Percentiles rank a stretch among this genome's conserved stretches.
phyloP scores from a whole-genome alignment of 2,329 filamentous ascomycete genomes.

The Xylaria sp. region DNA sequence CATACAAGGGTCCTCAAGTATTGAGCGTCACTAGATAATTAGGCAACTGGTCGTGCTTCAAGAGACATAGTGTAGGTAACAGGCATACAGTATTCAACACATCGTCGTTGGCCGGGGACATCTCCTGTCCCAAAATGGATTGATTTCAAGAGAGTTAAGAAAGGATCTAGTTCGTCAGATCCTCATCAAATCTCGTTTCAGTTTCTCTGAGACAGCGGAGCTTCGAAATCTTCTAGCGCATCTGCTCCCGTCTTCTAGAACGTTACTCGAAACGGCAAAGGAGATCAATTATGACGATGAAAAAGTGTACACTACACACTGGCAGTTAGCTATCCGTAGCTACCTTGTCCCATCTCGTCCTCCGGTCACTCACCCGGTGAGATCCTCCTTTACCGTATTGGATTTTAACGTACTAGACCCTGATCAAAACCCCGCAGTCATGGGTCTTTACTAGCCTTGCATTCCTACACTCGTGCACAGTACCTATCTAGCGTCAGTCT shows the following conservation, averaged over 20 bases:
- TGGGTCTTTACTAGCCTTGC: slow-evolving; percentile 12
- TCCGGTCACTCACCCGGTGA: slow-evolving; percentile 1
- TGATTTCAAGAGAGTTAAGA: slow-evolving; percentile 3
- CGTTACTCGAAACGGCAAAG: slow-evolving; percentile 27
- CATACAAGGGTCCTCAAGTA: not conserved
- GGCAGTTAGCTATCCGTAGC: not conserved
- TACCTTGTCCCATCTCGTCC: not conserved
- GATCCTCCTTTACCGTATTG: slow-evolving; percentile 13
- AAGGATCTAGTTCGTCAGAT: slow-evolving; percentile 28
- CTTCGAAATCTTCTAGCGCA: slow-evolving; percentile 27
- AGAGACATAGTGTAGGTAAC: not conserved
- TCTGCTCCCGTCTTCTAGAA: slow-evolving; percentile 30
- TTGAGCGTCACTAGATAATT: not conserved
- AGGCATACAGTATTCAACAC: not conserved
- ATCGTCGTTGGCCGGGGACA: slow-evolving; percentile 1
- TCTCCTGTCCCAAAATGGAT: slow-evolving; percentile 24
- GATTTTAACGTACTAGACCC: slow-evolving; percentile 5
- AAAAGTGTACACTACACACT: too few relatives aligned
- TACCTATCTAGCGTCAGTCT: slow-evolving; percentile 12
- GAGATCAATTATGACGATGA: slow-evolving; percentile 6
- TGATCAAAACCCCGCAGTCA: slow-evolving; percentile 17
- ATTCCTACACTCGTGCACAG: not conserved
- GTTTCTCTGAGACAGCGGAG: slow-evolving; percentile 21
- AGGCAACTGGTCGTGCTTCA: slow-evolving; percentile 10
- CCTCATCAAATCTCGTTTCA: slow-evolving; percentile 34